phyloP scores from a whole-genome alignment of 306 rosid genomes.

The Pyrus communis region DNA sequence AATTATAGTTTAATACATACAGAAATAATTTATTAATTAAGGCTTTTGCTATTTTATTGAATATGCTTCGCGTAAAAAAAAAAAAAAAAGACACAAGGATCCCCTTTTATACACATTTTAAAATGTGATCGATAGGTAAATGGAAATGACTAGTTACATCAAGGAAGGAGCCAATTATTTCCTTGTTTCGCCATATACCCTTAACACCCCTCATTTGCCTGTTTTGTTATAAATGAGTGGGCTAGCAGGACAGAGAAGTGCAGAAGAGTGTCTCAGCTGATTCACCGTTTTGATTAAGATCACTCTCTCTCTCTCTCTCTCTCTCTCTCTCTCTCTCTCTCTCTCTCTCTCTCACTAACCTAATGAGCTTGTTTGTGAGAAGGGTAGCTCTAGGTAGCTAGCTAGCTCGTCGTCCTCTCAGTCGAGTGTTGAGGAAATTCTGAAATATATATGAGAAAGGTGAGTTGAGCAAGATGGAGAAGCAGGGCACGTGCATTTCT shows the following conservation, averaged over 20 bases:
- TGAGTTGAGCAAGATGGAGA: slow-evolving; percentile 95
- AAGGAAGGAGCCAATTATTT: not conserved
- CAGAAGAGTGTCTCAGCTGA: slow-evolving; percentile 23
- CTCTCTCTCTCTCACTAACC: not conserved
- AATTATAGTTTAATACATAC: no score
- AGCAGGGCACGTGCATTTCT: slow-evolving; percentile 99
- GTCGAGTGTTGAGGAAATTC: not conserved
- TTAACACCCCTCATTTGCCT: slow-evolving; percentile 32
- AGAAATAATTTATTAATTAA: no score
- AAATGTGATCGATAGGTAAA: not conserved
- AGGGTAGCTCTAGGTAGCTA: not conserved
- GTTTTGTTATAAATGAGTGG: slow-evolving; percentile 41
- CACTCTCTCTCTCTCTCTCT: not conserved
- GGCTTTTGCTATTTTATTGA: no score
- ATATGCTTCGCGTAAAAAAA: no score
- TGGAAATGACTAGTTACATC: not conserved
- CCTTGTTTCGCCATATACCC: slow-evolving; percentile 20
- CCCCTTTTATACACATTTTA: no score
- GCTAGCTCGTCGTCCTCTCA: not conserved
- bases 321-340: not conserved
- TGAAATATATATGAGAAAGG: slow-evolving; percentile 15
- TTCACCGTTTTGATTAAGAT: slow-evolving; percentile 18
- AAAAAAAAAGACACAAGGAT: no score
- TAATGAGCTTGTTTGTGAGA: not conserved
- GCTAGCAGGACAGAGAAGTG: slow-evolving; percentile 25